Conservation (phyloP, 345 rosid genomes). For the Eucalyptus polybractea region DNA sequence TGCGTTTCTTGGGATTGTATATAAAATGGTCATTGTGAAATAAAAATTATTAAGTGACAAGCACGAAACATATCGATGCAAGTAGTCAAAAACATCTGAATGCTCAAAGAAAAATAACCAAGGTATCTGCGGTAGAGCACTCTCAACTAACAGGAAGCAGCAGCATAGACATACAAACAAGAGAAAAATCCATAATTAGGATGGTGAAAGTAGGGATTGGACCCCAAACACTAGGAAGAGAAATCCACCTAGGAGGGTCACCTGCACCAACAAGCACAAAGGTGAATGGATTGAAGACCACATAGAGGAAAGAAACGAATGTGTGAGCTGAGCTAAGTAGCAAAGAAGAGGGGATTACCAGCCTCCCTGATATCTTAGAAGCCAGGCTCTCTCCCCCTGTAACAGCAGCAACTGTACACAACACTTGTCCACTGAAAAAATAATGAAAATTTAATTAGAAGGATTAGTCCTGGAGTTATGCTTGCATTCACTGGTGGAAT, state of each 20-base stretch:
- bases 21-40: neutral
- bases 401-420: constrained; percentile 4
- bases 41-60: neutral
- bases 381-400: neutral
- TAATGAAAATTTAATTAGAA: neutral
- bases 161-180: neutral
- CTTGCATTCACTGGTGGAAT: neutral
- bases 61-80: neutral
- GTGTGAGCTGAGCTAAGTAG: neutral
- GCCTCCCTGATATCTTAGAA: constrained; percentile 3
- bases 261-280: neutral
- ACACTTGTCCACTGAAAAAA: neutral
- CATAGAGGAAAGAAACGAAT: neutral
- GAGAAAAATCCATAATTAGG: neutral
- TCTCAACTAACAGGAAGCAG: neutral
- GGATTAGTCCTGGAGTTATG: neutral
- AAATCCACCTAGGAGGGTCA: neutral
- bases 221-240: constrained; percentile 3
- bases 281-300: neutral
- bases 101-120: neutral
- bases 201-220: neutral
- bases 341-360: neutral
- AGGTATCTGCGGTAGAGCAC: neutral
- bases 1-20: neutral
- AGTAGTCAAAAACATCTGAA: neutral